Conservation (phyloP, 495 filamentous ascomycete genomes). For the Annulohypoxylon bovei region DNA sequence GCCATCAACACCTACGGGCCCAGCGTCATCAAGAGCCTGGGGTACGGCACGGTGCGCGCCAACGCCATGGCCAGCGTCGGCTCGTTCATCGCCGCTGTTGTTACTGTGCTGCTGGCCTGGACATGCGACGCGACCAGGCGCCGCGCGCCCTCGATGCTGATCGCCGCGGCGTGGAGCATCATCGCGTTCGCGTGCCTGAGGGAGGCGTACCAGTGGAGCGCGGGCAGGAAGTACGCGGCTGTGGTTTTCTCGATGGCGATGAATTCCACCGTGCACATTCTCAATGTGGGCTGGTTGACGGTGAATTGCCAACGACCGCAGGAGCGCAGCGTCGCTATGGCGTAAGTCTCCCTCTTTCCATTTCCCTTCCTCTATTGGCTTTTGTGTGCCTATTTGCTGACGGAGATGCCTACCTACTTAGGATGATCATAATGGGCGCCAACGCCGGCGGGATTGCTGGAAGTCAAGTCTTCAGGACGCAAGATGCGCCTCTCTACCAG, state of each 20-base stretch:
- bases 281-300: conserved; percentile 61
- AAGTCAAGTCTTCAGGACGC: conserved; percentile 63
- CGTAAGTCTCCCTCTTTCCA: conserved; percentile 58
- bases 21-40: conserved; percentile 55
- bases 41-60: conserved; percentile 56
- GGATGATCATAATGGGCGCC: conserved; percentile 65
- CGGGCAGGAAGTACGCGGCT: conserved; percentile 49
- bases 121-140: conserved; percentile 47
- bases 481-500: conserved; percentile 62
- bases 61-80: conserved; percentile 64
- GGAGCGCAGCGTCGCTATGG: conserved; percentile 62
- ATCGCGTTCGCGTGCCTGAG: conserved; percentile 56
- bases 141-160: conserved; percentile 53
- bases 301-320: conserved; percentile 58
- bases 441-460: conserved; percentile 64
- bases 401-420: conserved; percentile 32
- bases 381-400: conserved; percentile 12
- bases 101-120: conserved; percentile 59
- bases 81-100: conserved; percentile 51
- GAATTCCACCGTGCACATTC: conserved; percentile 56
- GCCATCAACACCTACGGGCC: conserved; percentile 60
- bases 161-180: conserved; percentile 58
- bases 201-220: conserved; percentile 52
- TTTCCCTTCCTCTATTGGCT: conserved; percentile 12
- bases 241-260: conserved; percentile 64